phyloP scores from a whole-genome alignment of 1,284 basidiomycete genomes.

The Papiliotrema flavescens region DNA sequence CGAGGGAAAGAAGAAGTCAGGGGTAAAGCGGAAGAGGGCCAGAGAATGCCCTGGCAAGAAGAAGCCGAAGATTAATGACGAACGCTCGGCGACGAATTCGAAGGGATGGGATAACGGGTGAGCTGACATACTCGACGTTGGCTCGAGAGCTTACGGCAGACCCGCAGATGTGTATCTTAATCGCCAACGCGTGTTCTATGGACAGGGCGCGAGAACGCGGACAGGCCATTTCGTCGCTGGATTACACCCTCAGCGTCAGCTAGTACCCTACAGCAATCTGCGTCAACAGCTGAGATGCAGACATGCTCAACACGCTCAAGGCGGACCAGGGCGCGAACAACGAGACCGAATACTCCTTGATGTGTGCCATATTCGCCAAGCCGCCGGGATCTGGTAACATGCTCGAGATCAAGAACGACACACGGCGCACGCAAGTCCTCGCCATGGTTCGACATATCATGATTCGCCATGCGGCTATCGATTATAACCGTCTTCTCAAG shows the following conservation, averaged over 20 bases:
- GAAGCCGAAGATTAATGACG: not conserved
- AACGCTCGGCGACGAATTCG: not conserved
- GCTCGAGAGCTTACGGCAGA: slow-evolving; percentile 5
- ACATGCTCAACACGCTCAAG: slow-evolving; percentile 33
- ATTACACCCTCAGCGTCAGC: slow-evolving; percentile 36
- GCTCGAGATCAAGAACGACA: not conserved
- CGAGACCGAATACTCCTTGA: not conserved
- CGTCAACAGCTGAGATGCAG: slow-evolving; percentile 13
- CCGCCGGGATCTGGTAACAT: no score
- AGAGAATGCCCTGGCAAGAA: not conserved
- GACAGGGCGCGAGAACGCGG: slow-evolving; percentile 20
- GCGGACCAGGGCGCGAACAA: not conserved
- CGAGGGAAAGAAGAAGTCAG: slow-evolving; percentile 5
- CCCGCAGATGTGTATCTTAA: slow-evolving; percentile 25
- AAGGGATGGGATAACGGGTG: not conserved
- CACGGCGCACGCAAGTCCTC: slow-evolving; percentile 10
- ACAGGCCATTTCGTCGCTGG: slow-evolving; percentile 27
- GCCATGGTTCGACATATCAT: slow-evolving; percentile 25
- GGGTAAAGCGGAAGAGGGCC: slow-evolving; percentile 8
- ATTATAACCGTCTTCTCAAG: slow-evolving; percentile 1
- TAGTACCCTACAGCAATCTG: slow-evolving; percentile 1
- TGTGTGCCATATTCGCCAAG: not conserved
- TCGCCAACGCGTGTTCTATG: slow-evolving; percentile 45
- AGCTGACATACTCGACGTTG: not conserved
- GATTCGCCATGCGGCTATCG: slow-evolving; percentile 17